phyloP scores from a whole-genome alignment of 495 filamentous ascomycete species.

The Physcia stellaris region DNA sequence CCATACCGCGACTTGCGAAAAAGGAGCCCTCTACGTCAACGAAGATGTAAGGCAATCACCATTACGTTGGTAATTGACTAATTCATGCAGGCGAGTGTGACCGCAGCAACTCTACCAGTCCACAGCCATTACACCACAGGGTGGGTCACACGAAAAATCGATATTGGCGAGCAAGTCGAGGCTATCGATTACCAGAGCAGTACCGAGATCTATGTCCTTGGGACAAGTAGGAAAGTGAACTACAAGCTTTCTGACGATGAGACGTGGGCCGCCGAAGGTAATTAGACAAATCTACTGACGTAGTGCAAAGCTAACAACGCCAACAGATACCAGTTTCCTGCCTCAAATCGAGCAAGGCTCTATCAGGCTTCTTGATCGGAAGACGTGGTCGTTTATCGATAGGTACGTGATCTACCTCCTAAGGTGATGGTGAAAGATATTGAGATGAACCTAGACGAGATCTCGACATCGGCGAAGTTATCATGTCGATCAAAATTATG shows the following conservation, averaged over 20 bases:
- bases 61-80: too few species aligned
- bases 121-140: constrained; percentile 54
- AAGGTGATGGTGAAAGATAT: neutral
- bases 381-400: constrained; percentile 65
- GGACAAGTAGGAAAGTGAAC: constrained; percentile 45
- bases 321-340: constrained; percentile 39
- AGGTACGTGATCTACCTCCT: constrained; percentile 29
- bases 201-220: constrained; percentile 62
- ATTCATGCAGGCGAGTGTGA: constrained; percentile 38
- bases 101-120: constrained; percentile 51
- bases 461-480: constrained; percentile 56
- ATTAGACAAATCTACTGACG: constrained; percentile 10
- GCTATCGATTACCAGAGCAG: constrained; percentile 61
- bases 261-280: constrained; percentile 28
- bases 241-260: constrained; percentile 80
- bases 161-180: constrained; percentile 55
- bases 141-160: constrained; percentile 55
- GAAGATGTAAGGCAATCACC: constrained; percentile 30
- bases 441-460: constrained; percentile 21
- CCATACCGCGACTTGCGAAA: constrained; percentile 57
- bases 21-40: constrained; percentile 73
- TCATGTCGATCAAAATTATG: constrained; percentile 70
- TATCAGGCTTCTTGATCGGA: constrained; percentile 61
- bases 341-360: constrained; percentile 53
- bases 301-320: neutral